Base-by-base conservation (phyloP, 2,329 filamentous ascomycete genomes). In the Diaporthe citrichinensis region DNA sequence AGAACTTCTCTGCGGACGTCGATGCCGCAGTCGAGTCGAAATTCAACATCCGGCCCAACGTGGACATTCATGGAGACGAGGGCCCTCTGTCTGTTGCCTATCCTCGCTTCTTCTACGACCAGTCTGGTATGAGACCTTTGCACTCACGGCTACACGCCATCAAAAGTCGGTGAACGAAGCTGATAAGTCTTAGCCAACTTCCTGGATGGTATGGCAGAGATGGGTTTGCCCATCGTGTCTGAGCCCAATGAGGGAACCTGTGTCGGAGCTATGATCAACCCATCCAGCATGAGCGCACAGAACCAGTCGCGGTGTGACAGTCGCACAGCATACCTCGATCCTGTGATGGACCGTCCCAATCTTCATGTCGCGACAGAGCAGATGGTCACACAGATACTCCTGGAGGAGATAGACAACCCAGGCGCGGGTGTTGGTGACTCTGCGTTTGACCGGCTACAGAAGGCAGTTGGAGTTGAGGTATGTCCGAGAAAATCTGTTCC, bases 231-330 rank as follows among this genome's bases (percentile, higher is more conserved):
- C 20, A 75, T 81, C 14, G 78, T 83, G 23, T 78, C 80, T 39
- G 84, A 87, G 41, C 80, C 82, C 14, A 85, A 86, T 72, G 80
- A 81, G 17, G 86, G 85, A 2, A 80, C 82, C 34, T 79, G 81
- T 15, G 82, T 81, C 23, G 85, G 85, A 15, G 82, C 81, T 23
- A 82, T 81, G 76, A 78, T 86, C 7, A 80, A 83, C 36, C 84
- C 86, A 1, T 83, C 83, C 55, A 86, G 81, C 75, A 83, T 87
- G 71, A 78, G 78, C n/a, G 81, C 81, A 3, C 76, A 78, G 23
- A 86, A 85, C 61, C 85, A 86, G 77, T 85, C 85, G 14, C 82
- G 85, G 44, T 82, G 81, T 4, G 83, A 87, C 77, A 84, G 83
- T 39, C 82, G 85, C 12, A 82, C 82, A n/a, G 83, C 83, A 14